Evolutionary conservation across 345 rosid genomes (phyloP), one percentile per base, ranked within the genome.

Genomic region (Hevea brasiliensis): DNA sequence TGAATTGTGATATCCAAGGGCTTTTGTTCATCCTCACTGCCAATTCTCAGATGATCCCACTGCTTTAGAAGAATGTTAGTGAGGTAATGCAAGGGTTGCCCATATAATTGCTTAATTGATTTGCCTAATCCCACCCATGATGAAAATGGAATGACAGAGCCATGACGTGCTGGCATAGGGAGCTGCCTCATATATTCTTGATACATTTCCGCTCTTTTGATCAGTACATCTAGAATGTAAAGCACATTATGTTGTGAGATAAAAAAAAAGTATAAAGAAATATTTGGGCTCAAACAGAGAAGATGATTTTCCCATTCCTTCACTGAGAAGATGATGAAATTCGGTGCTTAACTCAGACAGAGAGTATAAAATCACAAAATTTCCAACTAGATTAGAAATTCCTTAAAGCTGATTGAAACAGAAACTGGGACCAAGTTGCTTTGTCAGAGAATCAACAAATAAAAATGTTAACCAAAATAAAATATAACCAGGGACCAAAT

Each of bases 11-110:
- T 72, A 82, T 92, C 97, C 74, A 91, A 74, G 27, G 84, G 75
- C 66, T 54, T 69, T 18, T 85, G 72, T 80, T 92, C 88, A 74
- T 87, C 81, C 73, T 77, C 90, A 10, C 77, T 42, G 66, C 89
- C 92, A 14, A 82, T 29, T 76, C 92, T 87, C 76, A 81, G 64
- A 53, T 83, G 82, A 78, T 95, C 98, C 99, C 97, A 91, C 65
- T 77, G 88, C 56, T 78, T 88, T 63, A 92, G 81, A 20, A 79
- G 85, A 70, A 80, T 72, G 75, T 92, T 92, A 10, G 98, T 90
- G 41, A 87, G 89, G 86, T 87, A 95, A 89, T 92, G 99, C 77
- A 95, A 75, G 27, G 99, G 98, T 53, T 95, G 99, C 74, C 80
- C 81, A 60, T 92, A 92, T 24, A 92, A 74, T 60, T 81, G 78